phyloP scores from a whole-genome alignment of 768 basidiomycete species.

The Termitomyces sp. region DNA sequence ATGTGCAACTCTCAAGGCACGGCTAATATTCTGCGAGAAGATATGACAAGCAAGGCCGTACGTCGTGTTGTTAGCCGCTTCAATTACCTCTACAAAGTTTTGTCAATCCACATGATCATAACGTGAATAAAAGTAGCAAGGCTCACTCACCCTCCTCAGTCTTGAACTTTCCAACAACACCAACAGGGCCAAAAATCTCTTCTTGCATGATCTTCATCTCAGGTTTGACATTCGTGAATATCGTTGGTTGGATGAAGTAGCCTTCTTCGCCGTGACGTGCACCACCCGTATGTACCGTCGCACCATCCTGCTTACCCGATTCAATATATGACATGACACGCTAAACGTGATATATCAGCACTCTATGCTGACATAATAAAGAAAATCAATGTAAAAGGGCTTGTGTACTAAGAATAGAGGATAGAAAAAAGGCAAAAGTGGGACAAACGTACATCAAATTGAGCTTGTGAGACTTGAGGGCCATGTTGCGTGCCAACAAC shows the following conservation, averaged over 20 bases:
- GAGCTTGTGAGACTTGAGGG: conserved; percentile 66
- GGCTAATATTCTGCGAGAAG: conserved; percentile 16
- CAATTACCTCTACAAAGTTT: conserved; percentile 16
- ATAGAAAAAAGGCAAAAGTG: neutral
- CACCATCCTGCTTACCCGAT: conserved; percentile 67
- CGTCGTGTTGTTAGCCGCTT: conserved; percentile 15
- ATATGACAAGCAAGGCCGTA: conserved; percentile 18
- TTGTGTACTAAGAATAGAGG: neutral
- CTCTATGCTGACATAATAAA: too few species aligned
- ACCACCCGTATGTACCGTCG: conserved; percentile 58
- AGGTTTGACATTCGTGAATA: conserved; percentile 56
- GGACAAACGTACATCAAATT: conserved; percentile 52
- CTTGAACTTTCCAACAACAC: conserved; percentile 67
- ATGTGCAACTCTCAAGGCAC: conserved; percentile 19
- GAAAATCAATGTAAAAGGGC: neutral
- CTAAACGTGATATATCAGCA: conserved; percentile 23
- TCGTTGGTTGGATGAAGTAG: conserved; percentile 66
- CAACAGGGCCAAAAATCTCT: conserved; percentile 77
- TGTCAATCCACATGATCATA: conserved; percentile 24
- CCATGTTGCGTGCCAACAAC: conserved; percentile 51
- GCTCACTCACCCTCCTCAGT: conserved; percentile 34
- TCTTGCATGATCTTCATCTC: conserved; percentile 67
- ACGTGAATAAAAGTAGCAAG: neutral
- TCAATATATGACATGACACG: conserved; percentile 71
- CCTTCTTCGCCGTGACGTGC: conserved; percentile 53